Evolutionary conservation across 228 moss, liverwort and hornwort species (phyloP).

Genomic region (Sphagnum fallax): DNA sequence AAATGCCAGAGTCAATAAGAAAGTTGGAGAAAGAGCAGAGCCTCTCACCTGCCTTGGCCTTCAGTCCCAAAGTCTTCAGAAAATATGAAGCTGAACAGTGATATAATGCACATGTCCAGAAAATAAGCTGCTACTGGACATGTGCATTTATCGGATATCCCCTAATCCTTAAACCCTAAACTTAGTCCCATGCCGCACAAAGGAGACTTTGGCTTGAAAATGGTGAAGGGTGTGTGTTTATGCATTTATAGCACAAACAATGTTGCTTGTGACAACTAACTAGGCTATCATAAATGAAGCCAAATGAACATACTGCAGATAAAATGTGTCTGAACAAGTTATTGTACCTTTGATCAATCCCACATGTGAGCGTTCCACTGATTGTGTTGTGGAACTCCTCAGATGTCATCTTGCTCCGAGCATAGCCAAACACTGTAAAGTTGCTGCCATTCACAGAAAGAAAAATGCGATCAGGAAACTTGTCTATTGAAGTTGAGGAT

Average conservation of each 20-base stretch:
- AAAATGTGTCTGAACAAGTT: not conserved
- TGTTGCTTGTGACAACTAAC: not conserved
- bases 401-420: constrained; percentile 38
- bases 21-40: not conserved
- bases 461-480: constrained; percentile 1
- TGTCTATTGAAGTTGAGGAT: too few species aligned
- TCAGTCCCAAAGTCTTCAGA: constrained; percentile 65
- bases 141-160: too few species aligned
- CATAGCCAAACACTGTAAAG: constrained; percentile 49
- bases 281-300: not conserved
- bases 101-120: not conserved
- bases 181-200: not conserved
- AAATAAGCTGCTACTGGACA: not conserved
- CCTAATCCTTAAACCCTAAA: too few species aligned
- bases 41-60: constrained; percentile 48
- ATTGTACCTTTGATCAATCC: constrained; percentile 73
- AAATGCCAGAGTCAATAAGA: not conserved
- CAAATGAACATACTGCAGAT: not conserved
- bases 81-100: constrained; percentile 29
- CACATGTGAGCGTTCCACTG: constrained; percentile 52
- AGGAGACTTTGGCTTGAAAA: not conserved
- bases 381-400: constrained; percentile 41
- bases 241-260: not conserved
- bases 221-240: not conserved
- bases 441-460: constrained; percentile 22